These are phyloP conservation scores for Aschersonia sp. DNA, from an alignment of 2,329 filamentous ascomycete genomes.

Conservation along the genomic window DNA sequence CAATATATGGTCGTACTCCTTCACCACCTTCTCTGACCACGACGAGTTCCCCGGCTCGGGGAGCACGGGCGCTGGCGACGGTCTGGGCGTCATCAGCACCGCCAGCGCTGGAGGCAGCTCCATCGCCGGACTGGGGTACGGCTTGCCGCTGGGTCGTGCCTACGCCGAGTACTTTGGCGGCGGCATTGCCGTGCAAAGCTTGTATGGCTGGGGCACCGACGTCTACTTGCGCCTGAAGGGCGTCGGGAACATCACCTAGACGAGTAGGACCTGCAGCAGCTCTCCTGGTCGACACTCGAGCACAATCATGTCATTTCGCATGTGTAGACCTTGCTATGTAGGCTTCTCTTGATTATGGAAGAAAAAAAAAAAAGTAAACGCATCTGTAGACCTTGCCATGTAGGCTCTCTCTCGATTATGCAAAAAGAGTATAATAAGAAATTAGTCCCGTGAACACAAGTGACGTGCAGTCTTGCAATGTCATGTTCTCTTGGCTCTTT, in stretches of 20 bases:
- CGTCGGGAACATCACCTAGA: slow-evolving; percentile 33
- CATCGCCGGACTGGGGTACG: slow-evolving; percentile 88
- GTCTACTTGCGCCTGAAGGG: slow-evolving; percentile 53
- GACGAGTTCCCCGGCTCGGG: slow-evolving; percentile 25
- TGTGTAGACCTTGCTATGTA: no score
- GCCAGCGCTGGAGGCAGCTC: slow-evolving; percentile 62
- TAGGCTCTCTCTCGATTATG: no score
- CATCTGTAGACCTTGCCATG: no score
- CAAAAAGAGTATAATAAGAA: no score
- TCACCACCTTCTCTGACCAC: slow-evolving; percentile 76
- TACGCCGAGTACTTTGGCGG: slow-evolving; percentile 98
- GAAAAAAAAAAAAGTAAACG: no score
- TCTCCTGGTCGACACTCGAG: no score
- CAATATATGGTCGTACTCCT: slow-evolving; percentile 94
- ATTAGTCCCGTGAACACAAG: no score
- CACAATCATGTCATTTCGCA: no score
- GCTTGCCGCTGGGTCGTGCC: slow-evolving; percentile 74
- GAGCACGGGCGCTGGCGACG: slow-evolving; percentile 38
- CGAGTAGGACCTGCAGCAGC: no score
- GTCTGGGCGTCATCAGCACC: slow-evolving; percentile 60
- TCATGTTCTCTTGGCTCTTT: neutral
- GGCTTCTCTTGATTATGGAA: no score
- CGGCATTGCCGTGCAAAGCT: slow-evolving; percentile 84
- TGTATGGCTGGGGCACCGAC: slow-evolving; percentile 82
- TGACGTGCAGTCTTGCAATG: no score